Base-by-base conservation (phyloP, 176 grass and related monocot species). In the Chrysopogon serrulatus region DNA sequence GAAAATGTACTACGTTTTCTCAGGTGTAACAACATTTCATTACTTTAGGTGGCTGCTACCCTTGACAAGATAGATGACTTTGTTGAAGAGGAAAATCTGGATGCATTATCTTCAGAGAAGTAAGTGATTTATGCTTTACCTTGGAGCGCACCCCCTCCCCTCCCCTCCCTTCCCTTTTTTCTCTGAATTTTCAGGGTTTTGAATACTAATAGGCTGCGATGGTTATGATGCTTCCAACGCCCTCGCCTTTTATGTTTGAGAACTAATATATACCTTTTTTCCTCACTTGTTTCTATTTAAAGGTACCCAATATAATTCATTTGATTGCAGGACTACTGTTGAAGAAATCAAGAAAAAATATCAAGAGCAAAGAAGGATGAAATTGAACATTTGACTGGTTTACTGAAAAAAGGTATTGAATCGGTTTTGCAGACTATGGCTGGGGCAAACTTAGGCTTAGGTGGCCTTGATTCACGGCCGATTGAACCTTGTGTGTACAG, bases 91-190 rank as follows among this genome's bases (percentile, higher is more conserved):
- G 83, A 74, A 81, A 86, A 73, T 60, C 71, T 94, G 53, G 92
- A 94, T 68, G 27, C 86, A 16, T 60, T 94, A 73, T 86, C 88
- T 89, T 60, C 70, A 65, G 86, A 89, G 73, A 88, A 94, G 92
- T 91, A 94, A 74, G 92, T n/a, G 51, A 2, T 1, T 1, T 39
- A 70, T 74, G 32, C 31, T 86, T 77, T 54, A 51, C 56, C 54
- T 72, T 77, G 24, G 37, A 21, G 0, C 54, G n/a, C n/a, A n/a
- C 9, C 26, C 21, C 10, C 12, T 6, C 42, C 42, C 42, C 41
- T 9, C 41, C 11, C 11, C 11, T 9, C 8, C 41, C 41, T 4
- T 12, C 11, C 34, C 66, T 81, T 53, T 33, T n/a, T n/a, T n/a
- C n/a, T n/a, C n/a, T 48, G 2, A 36, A 63, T 65, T 75, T 57